Conservation (phyloP, 805 yeast genomes). For the Ogataea dorogensis region DNA sequence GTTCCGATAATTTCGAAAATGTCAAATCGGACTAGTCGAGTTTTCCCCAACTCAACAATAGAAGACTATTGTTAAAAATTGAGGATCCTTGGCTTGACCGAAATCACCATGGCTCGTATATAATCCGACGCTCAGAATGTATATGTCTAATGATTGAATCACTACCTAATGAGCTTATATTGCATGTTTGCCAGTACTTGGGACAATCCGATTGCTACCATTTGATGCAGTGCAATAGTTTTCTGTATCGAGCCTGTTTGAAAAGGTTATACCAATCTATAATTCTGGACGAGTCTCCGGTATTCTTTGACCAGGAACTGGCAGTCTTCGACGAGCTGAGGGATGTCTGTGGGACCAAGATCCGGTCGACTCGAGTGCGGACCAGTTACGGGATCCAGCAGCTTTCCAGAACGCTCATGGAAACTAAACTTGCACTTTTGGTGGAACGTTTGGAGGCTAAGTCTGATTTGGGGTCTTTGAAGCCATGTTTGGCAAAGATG, state of each 20-base stretch:
- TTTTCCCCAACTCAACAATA: constrained; percentile 1
- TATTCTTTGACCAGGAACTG: constrained; percentile 26
- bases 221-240: constrained; percentile 17
- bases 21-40: constrained; percentile 5
- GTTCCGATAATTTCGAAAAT: constrained; percentile 19
- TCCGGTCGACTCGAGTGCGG: constrained; percentile 22
- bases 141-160: constrained; percentile 21
- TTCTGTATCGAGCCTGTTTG: constrained; percentile 13
- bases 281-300: constrained; percentile 24
- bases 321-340: constrained; percentile 16
- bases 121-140: background rate
- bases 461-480: background rate
- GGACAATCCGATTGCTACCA: constrained; percentile 29
- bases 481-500: constrained; percentile 2
- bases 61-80: constrained; percentile 1
- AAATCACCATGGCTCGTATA: constrained; percentile 4
- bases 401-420: constrained; percentile 18
- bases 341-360: constrained; percentile 8
- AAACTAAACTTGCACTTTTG: constrained; percentile 1
- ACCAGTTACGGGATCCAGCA: constrained; percentile 26
- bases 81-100: constrained; percentile 3
- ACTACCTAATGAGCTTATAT: constrained; percentile 26
- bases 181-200: constrained; percentile 18
- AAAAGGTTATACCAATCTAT: constrained; percentile 25
- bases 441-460: constrained; percentile 4